Evolutionary conservation across 225 moss, liverwort and hornwort species (phyloP), one percentile per base, ranked within the genome.

Genomic region (Physcomitrium patens): DNA sequence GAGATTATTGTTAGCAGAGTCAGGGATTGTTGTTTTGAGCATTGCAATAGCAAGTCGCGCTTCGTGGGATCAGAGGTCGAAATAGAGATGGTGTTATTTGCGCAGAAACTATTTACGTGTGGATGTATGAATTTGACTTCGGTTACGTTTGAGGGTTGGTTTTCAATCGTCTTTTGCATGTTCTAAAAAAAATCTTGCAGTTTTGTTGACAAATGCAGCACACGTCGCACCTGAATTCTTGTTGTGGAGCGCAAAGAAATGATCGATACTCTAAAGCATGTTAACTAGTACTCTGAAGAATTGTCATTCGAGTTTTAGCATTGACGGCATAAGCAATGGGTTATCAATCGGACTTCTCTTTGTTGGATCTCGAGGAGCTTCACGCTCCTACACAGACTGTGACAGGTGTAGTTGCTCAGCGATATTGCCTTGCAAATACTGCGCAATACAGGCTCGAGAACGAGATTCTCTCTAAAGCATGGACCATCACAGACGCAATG

Each of bases 281-380:
- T 15, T 69, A 55, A 69, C 15, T 9, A 56, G 11, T 10, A 20
- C 63, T 42, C 13, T 19, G 51, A 31, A 15, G 61, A 19, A 37
- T 53, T 14, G 19, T 9, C 42, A 42, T 23, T 43, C 5, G 42
- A 10, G 16, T 15, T 1, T 4, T 11, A 1, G 12, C 31, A 8
- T 7, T 46, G 71, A 60, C 53, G 5, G 67, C 46, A 22, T 37
- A 37, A 4, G 51, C 20, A 9, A 76, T 76, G 76, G 67, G 47
- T 13, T 76, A 65, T 58, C 67, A 68, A 16, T 76, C 76, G 0
- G 76, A 76, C 67, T 76, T 76, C 67, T 76, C 76, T 13, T 41
- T 76, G 67, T 37, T 76, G 12, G 76, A 76, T 31, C 67, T 76
- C 20, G 76, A 76, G 41, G 76, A 76, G 67, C 67, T 76, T 12